Evolutionary conservation across 495 filamentous ascomycete genomes (phyloP), one percentile per base, ranked within the genome.

Genomic region (Lasiosphaeriaceae sp.): DNA sequence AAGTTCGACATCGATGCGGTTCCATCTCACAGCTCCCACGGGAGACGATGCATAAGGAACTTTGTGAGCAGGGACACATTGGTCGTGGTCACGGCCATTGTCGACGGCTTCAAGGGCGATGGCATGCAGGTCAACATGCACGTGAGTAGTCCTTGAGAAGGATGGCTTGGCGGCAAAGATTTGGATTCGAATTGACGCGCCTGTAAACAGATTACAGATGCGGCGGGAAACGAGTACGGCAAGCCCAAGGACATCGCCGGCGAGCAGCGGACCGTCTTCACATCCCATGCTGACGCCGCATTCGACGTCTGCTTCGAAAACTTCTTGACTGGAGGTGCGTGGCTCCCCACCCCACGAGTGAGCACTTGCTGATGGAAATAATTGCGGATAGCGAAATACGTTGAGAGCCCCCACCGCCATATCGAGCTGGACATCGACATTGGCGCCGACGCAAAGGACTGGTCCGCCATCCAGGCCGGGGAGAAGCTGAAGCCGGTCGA

Each of bases 221-320:
- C 92, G 23, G 85, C 94, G 62, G 93, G 92, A 59, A 98, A 97
- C 75, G 91, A 97, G 68, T 95, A 97, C 72, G 90, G 88, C 65
- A 84, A 83, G 59, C 88, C 95, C 8, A 94, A 86, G 74, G 92
- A 98, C 71, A 82, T 97, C 52, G 88, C 85, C 11, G 94, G 94
- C 63, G 94, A 98, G 78, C 85, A 86, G 66, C 84, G 95, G 63
- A 92, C 89, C 80, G 89, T 94, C 26, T 98, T 98, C 68, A 97
- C 94, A 35, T 89, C 92, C n/a, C 88, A 92, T 57, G 89, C 88
- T 16, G 93, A 98, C 74, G 86, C 90, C 26, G 89, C 91, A 9
- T 98, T 98, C 67, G 94, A 98, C 64, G 92, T 98, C 50, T 98
- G 94, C 80, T 92, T 97, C 66, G 90, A 96, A 71, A 98, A 98